Percentiles rank a stretch among this genome's conserved stretches.
Evolutionary conservation across 768 basidiomycete species (phyloP).

Genomic region (Lactarius vividus): DNA sequence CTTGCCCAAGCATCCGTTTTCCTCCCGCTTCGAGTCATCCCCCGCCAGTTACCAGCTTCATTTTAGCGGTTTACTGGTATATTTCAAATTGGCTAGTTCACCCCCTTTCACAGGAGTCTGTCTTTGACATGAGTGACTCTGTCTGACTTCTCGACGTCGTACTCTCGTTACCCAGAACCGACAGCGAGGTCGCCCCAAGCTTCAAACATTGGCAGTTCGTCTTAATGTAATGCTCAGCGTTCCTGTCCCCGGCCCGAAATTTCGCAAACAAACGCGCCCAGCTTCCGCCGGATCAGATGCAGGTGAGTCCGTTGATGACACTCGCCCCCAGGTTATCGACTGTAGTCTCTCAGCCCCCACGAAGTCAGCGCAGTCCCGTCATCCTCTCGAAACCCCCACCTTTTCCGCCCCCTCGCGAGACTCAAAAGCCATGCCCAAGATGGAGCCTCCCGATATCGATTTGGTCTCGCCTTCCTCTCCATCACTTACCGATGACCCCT

Average conservation of each 20-base stretch:
- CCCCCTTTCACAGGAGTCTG: conserved; percentile 18
- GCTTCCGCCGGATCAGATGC: background rate
- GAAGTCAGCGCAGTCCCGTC: conserved; percentile 32
- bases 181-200: conserved; percentile 14
- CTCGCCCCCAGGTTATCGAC: conserved; percentile 19
- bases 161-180: conserved; percentile 28
- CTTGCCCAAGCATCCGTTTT: too few relatives aligned
- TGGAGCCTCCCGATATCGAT: conserved; percentile 63
- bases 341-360: conserved; percentile 33
- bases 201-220: conserved; percentile 8
- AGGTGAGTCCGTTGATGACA: conserved; percentile 9
- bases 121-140: conserved; percentile 9
- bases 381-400: conserved; percentile 40
- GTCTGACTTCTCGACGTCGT: background rate
- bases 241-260: conserved; percentile 52
- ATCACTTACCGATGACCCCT: conserved; percentile 55
- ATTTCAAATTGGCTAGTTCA: conserved; percentile 15
- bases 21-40: too few relatives aligned
- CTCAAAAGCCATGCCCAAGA: conserved; percentile 43
- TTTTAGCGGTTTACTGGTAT: background rate
- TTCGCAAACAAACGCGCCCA: conserved; percentile 44
- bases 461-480: conserved; percentile 57
- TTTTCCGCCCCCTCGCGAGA: conserved; percentile 41
- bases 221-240: conserved; percentile 40
- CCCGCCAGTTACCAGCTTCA: conserved; percentile 7